phyloP scores from a whole-genome alignment of 75 land plant genomes.

The Larix kaempferi region DNA sequence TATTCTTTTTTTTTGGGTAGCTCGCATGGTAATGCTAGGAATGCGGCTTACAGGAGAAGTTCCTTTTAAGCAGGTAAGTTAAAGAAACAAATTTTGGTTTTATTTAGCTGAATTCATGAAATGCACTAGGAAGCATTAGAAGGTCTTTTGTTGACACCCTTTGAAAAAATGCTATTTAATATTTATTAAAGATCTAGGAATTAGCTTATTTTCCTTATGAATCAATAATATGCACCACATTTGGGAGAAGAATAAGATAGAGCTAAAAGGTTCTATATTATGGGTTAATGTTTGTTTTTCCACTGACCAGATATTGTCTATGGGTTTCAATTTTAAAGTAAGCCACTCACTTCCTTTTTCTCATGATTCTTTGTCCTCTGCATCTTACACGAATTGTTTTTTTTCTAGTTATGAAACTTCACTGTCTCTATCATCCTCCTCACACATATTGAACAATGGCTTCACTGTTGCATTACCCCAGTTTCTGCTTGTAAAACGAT shows the following conservation, averaged over 20 bases:
- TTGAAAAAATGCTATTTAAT: background rate
- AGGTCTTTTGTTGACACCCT: background rate
- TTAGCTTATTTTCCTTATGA: background rate
- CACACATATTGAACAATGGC: background rate
- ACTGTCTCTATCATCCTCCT: background rate
- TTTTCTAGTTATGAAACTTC: background rate
- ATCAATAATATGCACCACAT: background rate
- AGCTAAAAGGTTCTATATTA: background rate
- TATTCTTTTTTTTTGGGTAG: conserved; percentile 98
- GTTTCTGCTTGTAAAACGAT: no score
- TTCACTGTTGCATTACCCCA: background rate
- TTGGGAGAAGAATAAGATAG: no score
- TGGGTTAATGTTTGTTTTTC: background rate
- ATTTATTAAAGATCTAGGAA: background rate
- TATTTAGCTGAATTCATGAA: background rate
- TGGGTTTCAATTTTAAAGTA: background rate
- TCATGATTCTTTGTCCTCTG: background rate
- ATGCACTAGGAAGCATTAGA: background rate
- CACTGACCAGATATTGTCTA: background rate
- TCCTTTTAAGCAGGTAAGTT: conserved; percentile 79
- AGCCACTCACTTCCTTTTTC: background rate
- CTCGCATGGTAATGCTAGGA: conserved; percentile 98
- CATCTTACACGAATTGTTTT: background rate
- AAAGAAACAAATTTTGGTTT: background rate
- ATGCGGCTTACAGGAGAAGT: conserved; percentile 75